These are phyloP conservation scores for Bisporella sp. DNA, from an alignment of 2,329 filamentous ascomycete species.

Conservation along the genomic window DNA sequence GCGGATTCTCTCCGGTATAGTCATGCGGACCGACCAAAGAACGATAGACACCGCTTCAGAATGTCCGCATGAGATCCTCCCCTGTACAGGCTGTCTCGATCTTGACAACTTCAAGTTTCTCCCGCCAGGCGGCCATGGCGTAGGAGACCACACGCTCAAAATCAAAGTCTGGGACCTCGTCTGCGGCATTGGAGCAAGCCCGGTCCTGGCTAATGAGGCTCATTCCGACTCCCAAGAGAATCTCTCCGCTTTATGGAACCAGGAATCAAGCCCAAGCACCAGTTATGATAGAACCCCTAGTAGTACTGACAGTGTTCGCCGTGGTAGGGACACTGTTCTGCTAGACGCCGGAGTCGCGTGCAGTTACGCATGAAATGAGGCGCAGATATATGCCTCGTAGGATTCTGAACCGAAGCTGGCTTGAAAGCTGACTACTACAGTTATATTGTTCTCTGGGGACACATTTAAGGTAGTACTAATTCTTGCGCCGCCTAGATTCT, in stretches of 20 bases:
- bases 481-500: too few relatives aligned
- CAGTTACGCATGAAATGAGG: too few relatives aligned
- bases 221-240: slow-evolving; percentile 58
- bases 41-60: slow-evolving; percentile 64
- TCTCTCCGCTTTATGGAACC: slow-evolving; percentile 35
- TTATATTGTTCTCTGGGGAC: too few relatives aligned
- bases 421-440: too few relatives aligned
- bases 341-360: slow-evolving; percentile 53
- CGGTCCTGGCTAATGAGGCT: slow-evolving; percentile 61
- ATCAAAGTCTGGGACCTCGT: slow-evolving; percentile 61
- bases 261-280: slow-evolving; percentile 58
- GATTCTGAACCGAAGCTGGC: too few relatives aligned
- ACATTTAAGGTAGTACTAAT: too few relatives aligned
- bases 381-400: too few relatives aligned
- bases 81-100: slow-evolving; percentile 45
- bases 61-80: slow-evolving; percentile 46
- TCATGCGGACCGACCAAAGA: slow-evolving; percentile 66
- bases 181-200: slow-evolving; percentile 61
- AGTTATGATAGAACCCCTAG: slow-evolving; percentile 38
- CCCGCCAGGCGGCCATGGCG: slow-evolving; percentile 51
- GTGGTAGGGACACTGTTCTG: slow-evolving; percentile 28
- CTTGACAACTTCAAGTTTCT: slow-evolving; percentile 52
- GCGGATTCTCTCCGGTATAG: slow-evolving; percentile 65
- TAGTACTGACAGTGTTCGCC: too few relatives aligned
- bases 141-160: slow-evolving; percentile 46